phyloP scores from a whole-genome alignment of 2,329 filamentous ascomycete genomes.

The Bipolaris sorokiniana region DNA sequence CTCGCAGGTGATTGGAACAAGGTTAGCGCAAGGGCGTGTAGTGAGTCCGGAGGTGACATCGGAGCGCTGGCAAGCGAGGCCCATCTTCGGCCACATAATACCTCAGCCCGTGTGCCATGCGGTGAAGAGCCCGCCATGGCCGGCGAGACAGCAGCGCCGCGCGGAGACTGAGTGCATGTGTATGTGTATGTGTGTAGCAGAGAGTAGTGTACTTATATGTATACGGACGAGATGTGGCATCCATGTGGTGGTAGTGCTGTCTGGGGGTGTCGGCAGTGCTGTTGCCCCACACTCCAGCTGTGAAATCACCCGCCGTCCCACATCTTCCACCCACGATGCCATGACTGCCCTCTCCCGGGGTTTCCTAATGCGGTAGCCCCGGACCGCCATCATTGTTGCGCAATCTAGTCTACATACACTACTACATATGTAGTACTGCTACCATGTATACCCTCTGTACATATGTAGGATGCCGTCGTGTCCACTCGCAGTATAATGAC shows the following conservation, averaged over 20 bases:
- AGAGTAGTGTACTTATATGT: too few relatives aligned
- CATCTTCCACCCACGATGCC: conserved; percentile 3
- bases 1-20: conserved; percentile 15
- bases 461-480: too few relatives aligned
- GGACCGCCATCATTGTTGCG: conserved; percentile 3
- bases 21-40: conserved; percentile 24
- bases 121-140: not conserved
- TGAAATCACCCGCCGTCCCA: conserved; percentile 1
- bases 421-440: too few relatives aligned
- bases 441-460: too few relatives aligned
- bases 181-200: too few relatives aligned
- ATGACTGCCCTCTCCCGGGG: not conserved
- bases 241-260: conserved; percentile 6
- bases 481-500: not conserved
- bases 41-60: conserved; percentile 20
- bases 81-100: conserved; percentile 14
- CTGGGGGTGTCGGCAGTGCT: conserved; percentile 2
- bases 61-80: conserved; percentile 25
- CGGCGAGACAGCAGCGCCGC: too few relatives aligned
- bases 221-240: not conserved
- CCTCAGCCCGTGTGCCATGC: not conserved
- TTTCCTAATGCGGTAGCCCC: conserved; percentile 12
- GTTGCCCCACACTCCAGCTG: conserved; percentile 10
- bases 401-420: not conserved
- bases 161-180: too few relatives aligned